Evolutionary conservation across 495 filamentous ascomycete genomes (phyloP), one percentile per base, ranked within the genome.

Genomic region (Delitschia confertaspora): DNA sequence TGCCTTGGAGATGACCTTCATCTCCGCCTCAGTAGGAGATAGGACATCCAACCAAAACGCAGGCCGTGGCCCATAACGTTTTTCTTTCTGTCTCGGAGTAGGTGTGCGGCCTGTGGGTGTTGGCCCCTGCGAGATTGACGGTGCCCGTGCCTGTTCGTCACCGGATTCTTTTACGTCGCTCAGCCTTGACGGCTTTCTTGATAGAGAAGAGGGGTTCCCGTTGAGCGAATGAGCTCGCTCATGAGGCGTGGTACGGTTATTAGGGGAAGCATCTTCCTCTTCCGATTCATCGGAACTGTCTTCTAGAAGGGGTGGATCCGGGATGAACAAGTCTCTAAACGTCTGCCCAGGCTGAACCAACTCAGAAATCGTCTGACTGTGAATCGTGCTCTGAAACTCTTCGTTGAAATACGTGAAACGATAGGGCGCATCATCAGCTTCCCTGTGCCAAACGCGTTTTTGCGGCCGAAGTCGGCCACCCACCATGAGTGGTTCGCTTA

Each of bases 361-460:
- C 56, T 94, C 91, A 8, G 86, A 91, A 34, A 98, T 89, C 0
- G 82, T 93, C 59, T 94, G 87, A 16, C 85, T 88, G 60, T 96
- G 91, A 49, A 96, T 91, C 0, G 91, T 96, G 55, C 82, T 87
- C 34, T 80, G 79, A 46, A 96, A 85, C 49, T 95, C 86, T 56
- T 96, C 91, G 60, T 95, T 95, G 70, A 98, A 98, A 56, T 98
- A 98, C 2, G 91, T 98, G 59, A 93, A 96, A 31, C 91, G 76
- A 58, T 93, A 98, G 0, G 91, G 91, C 1, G 79, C 79, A 38
- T 95, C 93, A 26, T 95, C 88, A 51, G 91, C 85, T 44, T 83
- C 79, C 18, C 79, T 73, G 60, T 88, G 86, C 91, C 91, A 98
- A 4, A 71, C 68, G 38, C 65, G 62, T 53, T 82, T 85, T 45